A percentile compares a stretch with the other conserved stretches of the same genome.
phyloP scores from a whole-genome alignment of 1,284 basidiomycete species.

The Acaromyces ingoldii region DNA sequence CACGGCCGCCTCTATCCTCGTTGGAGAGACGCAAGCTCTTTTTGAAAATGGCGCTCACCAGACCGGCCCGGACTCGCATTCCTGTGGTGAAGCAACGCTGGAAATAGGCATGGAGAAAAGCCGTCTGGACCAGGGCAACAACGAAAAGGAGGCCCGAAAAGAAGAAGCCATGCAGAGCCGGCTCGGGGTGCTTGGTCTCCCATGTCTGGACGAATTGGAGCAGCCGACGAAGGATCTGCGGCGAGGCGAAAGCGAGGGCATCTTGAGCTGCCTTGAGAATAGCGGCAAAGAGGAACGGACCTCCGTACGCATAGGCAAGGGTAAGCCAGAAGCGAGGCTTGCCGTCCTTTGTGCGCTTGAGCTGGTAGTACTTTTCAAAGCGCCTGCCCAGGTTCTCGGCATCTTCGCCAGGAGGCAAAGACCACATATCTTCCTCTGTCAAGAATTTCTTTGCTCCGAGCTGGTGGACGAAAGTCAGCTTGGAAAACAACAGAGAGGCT shows the following conservation, averaged over 20 bases:
- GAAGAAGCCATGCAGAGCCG: constrained; percentile 51
- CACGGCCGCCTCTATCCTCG: constrained; percentile 67
- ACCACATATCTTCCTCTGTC: constrained; percentile 53
- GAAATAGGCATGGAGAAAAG: constrained; percentile 86
- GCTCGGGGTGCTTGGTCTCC: constrained; percentile 11
- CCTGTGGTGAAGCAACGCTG: constrained; percentile 75
- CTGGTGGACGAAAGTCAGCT: no score
- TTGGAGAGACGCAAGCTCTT: constrained; percentile 81
- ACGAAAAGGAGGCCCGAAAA: constrained; percentile 61
- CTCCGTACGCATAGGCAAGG: constrained; percentile 60
- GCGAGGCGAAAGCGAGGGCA: constrained; percentile 74
- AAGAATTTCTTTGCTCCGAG: constrained; percentile 48
- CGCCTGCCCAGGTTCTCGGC: constrained; percentile 65
- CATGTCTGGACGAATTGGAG: constrained; percentile 62
- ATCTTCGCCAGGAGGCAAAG: constrained; percentile 60
- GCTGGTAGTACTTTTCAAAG: constrained; percentile 55
- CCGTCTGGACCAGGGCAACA: constrained; percentile 66
- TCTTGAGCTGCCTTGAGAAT: constrained; percentile 70
- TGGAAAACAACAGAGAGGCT: no score
- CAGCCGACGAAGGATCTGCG: constrained; percentile 76
- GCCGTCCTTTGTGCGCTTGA: constrained; percentile 9
- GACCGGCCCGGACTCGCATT: constrained; percentile 83
- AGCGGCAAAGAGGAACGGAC: constrained; percentile 67
- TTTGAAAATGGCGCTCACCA: constrained; percentile 77
- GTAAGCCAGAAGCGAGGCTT: constrained; percentile 24